Evolutionary conservation across 306 rosid species (phyloP).

Genomic region (Cucumis hystrix): DNA sequence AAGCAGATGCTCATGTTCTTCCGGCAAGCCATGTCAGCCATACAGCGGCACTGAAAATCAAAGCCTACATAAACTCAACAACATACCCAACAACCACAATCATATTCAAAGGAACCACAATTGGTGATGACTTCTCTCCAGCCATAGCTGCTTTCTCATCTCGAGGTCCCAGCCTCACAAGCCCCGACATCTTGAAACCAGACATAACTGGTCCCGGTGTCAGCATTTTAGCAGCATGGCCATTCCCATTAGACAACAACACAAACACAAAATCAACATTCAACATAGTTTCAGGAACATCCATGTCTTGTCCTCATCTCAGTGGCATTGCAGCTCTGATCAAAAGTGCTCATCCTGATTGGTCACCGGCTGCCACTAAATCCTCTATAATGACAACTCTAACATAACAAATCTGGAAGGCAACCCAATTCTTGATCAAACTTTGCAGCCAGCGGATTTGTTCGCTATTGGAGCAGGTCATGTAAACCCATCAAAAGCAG

Average conservation of each 20-base stretch:
- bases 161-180: constrained; percentile 3
- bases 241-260: constrained; percentile 9
- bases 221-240: constrained; percentile 15
- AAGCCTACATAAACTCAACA: constrained; percentile 11
- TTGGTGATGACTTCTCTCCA: background rate
- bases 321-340: constrained; percentile 13
- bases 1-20: constrained; percentile 9
- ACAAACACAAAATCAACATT: constrained; percentile 1
- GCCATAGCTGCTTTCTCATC: constrained; percentile 10
- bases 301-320: constrained; percentile 13
- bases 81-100: background rate
- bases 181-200: constrained; percentile 9
- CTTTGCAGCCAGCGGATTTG: background rate
- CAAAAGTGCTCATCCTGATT: constrained; percentile 5
- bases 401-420: background rate
- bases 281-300: constrained; percentile 10
- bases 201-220: constrained; percentile 11
- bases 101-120: constrained; percentile 1
- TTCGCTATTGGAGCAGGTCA: constrained; percentile 6
- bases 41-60: background rate
- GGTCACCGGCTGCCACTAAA: constrained; percentile 15
- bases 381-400: constrained; percentile 9
- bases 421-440: constrained; percentile 3
- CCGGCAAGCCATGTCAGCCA: constrained; percentile 7
- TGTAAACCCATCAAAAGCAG: constrained; percentile 7